A percentile compares a stretch with the other conserved stretches of the same genome.
Conservation (phyloP, 1,284 basidiomycete genomes). For the Irpex sp. region DNA sequence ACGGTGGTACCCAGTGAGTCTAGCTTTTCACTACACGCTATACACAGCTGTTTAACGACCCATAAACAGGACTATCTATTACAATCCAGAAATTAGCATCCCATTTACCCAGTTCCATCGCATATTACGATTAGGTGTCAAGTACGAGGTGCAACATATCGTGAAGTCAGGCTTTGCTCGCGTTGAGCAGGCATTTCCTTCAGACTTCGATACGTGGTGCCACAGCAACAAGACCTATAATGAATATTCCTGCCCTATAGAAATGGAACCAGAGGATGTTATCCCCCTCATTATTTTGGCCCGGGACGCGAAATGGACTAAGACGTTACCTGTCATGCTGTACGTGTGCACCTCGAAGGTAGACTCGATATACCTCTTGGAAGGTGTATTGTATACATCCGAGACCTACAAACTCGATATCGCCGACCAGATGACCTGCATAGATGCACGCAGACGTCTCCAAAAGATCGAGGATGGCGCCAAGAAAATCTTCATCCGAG, state of each 20-base stretch:
- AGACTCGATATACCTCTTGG: no score
- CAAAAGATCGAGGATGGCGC: background rate
- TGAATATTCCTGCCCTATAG: background rate
- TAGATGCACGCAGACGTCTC: background rate
- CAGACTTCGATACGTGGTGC: background rate
- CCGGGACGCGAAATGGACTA: conserved; percentile 5
- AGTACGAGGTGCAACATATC: background rate
- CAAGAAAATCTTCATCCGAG: background rate
- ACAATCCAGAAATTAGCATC: background rate
- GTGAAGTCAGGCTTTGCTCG: background rate
- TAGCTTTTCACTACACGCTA: background rate
- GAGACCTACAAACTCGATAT: background rate
- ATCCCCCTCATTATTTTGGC: conserved; percentile 11
- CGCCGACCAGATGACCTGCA: background rate
- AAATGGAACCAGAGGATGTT: background rate
- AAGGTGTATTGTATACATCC: no score
- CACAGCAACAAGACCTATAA: background rate
- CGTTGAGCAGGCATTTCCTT: background rate
- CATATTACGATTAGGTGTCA: background rate
- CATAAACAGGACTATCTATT: background rate
- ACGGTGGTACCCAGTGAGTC: background rate
- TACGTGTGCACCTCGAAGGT: conserved; percentile 3
- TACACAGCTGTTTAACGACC: background rate
- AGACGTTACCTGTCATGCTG: conserved; percentile 7
- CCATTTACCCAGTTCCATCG: background rate